These are phyloP conservation scores for Aeminium ludgeri DNA, from an alignment of 495 filamentous ascomycete genomes.

Conservation along the genomic window DNA sequence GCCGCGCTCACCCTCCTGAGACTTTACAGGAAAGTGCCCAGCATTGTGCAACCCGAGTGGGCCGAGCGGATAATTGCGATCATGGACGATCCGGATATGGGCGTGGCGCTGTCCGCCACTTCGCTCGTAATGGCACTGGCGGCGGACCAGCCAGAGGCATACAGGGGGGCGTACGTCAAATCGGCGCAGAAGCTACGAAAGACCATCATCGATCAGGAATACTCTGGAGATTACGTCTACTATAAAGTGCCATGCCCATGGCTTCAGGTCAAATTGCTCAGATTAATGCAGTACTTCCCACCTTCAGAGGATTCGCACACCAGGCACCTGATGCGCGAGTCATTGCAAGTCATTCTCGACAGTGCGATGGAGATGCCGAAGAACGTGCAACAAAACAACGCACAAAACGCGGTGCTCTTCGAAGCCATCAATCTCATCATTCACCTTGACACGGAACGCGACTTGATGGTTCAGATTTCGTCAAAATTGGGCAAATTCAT, in stretches of 20 bases:
- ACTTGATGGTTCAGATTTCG: constrained; percentile 95
- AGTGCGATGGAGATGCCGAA: constrained; percentile 84
- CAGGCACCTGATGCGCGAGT: constrained; percentile 80
- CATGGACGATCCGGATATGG: constrained; percentile 94
- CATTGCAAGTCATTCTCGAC: constrained; percentile 76
- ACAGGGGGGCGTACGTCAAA: constrained; percentile 86
- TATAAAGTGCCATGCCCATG: constrained; percentile 98
- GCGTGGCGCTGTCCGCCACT: constrained; percentile 87
- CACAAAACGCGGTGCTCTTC: constrained; percentile 93
- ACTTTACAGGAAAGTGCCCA: constrained; percentile 82
- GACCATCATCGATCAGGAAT: constrained; percentile 77
- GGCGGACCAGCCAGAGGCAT: constrained; percentile 83
- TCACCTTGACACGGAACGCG: constrained; percentile 92
- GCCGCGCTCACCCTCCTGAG: constrained; percentile 91
- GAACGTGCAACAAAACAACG: constrained; percentile 99
- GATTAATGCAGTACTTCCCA: constrained; percentile 86
- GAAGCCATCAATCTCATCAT: constrained; percentile 98
- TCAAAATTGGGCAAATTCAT: constrained; percentile 88
- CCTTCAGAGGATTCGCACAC: constrained; percentile 91
- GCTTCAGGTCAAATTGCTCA: constrained; percentile 90
- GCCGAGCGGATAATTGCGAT: constrained; percentile 91
- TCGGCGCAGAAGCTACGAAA: constrained; percentile 76
- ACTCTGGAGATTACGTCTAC: constrained; percentile 77
- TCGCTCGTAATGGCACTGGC: constrained; percentile 92
- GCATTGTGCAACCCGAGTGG: constrained; percentile 92